Percentiles rank a stretch among this genome's conserved stretches.
Evolutionary conservation across 441 rosid genomes (phyloP).

Genomic region (Hura crepitans): DNA sequence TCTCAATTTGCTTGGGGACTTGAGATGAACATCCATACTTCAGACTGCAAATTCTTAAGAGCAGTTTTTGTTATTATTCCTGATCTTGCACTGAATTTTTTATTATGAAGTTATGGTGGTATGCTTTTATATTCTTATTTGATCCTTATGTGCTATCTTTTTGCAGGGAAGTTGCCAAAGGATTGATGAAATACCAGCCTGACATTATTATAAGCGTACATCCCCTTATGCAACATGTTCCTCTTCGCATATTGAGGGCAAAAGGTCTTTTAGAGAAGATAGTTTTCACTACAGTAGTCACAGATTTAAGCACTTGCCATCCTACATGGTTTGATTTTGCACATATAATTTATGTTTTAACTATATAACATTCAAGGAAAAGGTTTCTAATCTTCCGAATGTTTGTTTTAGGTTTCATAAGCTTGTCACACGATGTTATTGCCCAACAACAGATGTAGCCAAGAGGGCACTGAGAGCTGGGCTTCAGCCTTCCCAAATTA

Average conservation of each 20-base stretch:
- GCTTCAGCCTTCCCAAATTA: slow-evolving; percentile 67
- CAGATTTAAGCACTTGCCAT: slow-evolving; percentile 96
- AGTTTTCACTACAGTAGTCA: slow-evolving; percentile 85
- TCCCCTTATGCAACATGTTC: slow-evolving; percentile 98
- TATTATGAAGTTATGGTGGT: neutral
- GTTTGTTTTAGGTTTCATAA: slow-evolving; percentile 80
- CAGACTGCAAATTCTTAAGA: neutral
- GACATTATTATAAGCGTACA: slow-evolving; percentile 92
- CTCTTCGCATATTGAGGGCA: slow-evolving; percentile 83
- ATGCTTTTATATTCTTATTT: neutral
- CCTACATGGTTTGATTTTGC: slow-evolving; percentile 78
- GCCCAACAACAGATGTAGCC: slow-evolving; percentile 89
- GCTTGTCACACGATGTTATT: slow-evolving; percentile 97
- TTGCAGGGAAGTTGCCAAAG: slow-evolving; percentile 84
- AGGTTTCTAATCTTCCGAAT: slow-evolving; percentile 17
- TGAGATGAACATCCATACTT: neutral
- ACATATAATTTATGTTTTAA: slow-evolving; percentile 7
- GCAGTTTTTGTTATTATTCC: neutral
- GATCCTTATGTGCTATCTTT: slow-evolving; percentile 14
- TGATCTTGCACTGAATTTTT: neutral
- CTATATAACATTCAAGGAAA: slow-evolving; percentile 18
- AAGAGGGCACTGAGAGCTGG: slow-evolving; percentile 88
- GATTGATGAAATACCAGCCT: slow-evolving; percentile 94
- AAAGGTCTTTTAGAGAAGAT: slow-evolving; percentile 85
- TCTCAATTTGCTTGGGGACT: neutral